Conservation (phyloP, 1,284 basidiomycete species). For the Cutaneotrichosporon cutaneum region DNA sequence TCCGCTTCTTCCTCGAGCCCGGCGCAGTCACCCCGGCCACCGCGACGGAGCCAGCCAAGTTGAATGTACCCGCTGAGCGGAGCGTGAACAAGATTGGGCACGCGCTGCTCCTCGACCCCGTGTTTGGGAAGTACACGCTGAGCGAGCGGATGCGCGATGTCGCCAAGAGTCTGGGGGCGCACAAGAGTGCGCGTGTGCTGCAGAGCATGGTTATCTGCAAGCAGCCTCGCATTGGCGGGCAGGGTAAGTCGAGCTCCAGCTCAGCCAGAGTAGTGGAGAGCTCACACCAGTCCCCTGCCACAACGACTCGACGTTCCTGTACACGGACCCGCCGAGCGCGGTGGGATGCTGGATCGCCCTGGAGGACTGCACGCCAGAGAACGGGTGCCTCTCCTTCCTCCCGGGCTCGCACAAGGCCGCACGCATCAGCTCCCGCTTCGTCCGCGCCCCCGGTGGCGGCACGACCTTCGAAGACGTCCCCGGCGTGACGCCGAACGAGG, state of each 20-base stretch:
- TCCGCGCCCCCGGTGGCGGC: conserved; percentile 64
- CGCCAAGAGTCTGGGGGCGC: conserved; percentile 72
- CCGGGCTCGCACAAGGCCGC: conserved; percentile 80
- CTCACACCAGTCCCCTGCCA: conserved; percentile 58
- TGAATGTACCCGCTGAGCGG: conserved; percentile 72
- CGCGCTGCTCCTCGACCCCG: conserved; percentile 74
- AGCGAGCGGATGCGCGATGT: conserved; percentile 66
- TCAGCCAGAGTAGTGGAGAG: too few relatives aligned
- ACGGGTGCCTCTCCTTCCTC: conserved; percentile 87
- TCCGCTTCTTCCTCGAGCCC: conserved; percentile 51
- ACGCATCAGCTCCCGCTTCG: conserved; percentile 75
- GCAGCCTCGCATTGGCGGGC: conserved; percentile 81
- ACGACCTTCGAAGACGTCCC: conserved; percentile 74
- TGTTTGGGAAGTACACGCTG: conserved; percentile 73
- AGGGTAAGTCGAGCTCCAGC: conserved; percentile 62
- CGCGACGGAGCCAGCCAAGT: conserved; percentile 51
- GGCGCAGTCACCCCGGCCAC: conserved; percentile 36
- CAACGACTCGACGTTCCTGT: conserved; percentile 63
- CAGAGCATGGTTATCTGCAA: conserved; percentile 96
- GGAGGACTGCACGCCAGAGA: conserved; percentile 76
- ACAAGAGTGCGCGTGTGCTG: conserved; percentile 78
- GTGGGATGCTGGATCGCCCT: conserved; percentile 95
- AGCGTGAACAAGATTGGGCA: conserved; percentile 58
- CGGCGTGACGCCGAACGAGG: conserved; percentile 54
- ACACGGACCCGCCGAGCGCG: conserved; percentile 85